These are phyloP conservation scores for Remersonia thermophila DNA, from an alignment of 2,329 filamentous ascomycete genomes.

Conservation along the genomic window DNA sequence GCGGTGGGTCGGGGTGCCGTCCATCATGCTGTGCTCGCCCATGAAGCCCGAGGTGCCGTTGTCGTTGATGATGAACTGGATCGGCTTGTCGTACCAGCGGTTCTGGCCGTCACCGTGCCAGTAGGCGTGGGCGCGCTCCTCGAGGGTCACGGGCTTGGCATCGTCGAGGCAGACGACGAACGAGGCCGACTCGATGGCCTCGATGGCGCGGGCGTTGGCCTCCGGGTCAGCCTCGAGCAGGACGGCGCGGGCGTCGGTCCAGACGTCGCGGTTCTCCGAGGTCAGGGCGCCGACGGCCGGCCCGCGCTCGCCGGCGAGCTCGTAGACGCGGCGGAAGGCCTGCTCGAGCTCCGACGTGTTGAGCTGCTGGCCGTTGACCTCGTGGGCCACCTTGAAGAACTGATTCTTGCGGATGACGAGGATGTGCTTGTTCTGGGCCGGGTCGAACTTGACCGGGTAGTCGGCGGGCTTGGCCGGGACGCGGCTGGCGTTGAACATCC, in stretches of 20 bases:
- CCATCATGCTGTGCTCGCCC: slow-evolving; percentile 99
- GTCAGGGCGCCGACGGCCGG: slow-evolving; percentile 76
- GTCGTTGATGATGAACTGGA: slow-evolving; percentile 96
- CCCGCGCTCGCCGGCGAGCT: slow-evolving; percentile 54
- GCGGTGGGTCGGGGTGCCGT: slow-evolving; percentile 92
- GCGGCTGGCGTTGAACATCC: slow-evolving; percentile 94
- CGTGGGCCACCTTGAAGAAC: slow-evolving; percentile 84
- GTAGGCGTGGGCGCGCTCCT: slow-evolving; percentile 91
- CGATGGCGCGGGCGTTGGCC: slow-evolving; percentile 64
- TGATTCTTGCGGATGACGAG: slow-evolving; percentile 89
- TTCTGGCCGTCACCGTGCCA: slow-evolving; percentile 97
- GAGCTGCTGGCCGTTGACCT: slow-evolving; percentile 71
- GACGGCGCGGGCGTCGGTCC: slow-evolving; percentile 69
- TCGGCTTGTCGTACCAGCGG: slow-evolving; percentile 95
- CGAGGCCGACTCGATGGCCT: slow-evolving; percentile 75
- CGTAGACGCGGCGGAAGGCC: slow-evolving; percentile 77
- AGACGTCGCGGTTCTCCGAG: slow-evolving; percentile 84
- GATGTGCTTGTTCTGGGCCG: slow-evolving; percentile 71
- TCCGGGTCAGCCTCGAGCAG: slow-evolving; percentile 60
- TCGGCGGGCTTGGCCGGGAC: slow-evolving; percentile 74
- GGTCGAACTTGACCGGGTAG: slow-evolving; percentile 67
- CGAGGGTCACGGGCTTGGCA: slow-evolving; percentile 77
- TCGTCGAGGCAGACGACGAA: slow-evolving; percentile 93
- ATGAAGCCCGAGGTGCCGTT: slow-evolving; percentile 96
- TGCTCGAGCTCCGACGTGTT: slow-evolving; percentile 82